Percentiles rank a stretch among this genome's conserved stretches.
Conservation (phyloP, 257 asterid species). For the Gentiana dahurica region DNA sequence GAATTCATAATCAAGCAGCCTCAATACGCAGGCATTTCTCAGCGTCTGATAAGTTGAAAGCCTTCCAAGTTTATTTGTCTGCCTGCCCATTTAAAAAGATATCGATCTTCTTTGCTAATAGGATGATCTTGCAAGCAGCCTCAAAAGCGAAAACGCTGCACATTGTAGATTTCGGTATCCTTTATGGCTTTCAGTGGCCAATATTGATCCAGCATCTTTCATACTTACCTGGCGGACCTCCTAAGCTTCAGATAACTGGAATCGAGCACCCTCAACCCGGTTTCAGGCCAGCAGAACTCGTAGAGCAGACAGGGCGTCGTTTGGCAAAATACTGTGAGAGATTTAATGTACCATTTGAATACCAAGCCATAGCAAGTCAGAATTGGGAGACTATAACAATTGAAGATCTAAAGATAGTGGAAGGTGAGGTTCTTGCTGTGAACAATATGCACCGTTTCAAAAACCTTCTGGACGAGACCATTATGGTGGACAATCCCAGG, state of each 20-base stretch:
- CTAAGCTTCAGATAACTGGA: conserved; percentile 70
- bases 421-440: conserved; percentile 68
- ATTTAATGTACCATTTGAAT: conserved; percentile 69
- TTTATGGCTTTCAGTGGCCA: conserved; percentile 92
- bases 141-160: conserved; percentile 47
- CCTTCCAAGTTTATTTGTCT: conserved; percentile 62
- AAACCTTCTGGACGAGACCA: conserved; percentile 70
- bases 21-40: conserved; percentile 46
- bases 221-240: conserved; percentile 48
- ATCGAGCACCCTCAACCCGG: conserved; percentile 83
- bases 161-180: conserved; percentile 72
- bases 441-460: conserved; percentile 52
- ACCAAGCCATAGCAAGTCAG: conserved; percentile 52
- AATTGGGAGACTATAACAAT: conserved; percentile 69
- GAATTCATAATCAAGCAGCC: conserved; percentile 59
- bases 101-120: conserved; percentile 49
- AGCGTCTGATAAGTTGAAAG: conserved; percentile 68
- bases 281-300: conserved; percentile 66
- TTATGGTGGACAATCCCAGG: conserved; percentile 54
- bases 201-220: conserved; percentile 61
- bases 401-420: conserved; percentile 50
- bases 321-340: conserved; percentile 70
- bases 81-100: conserved; percentile 73
- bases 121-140: conserved; percentile 39
- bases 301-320: conserved; percentile 71